Conservation (phyloP, 768 basidiomycete genomes). For the Agaricus sinodeliciosus region DNA sequence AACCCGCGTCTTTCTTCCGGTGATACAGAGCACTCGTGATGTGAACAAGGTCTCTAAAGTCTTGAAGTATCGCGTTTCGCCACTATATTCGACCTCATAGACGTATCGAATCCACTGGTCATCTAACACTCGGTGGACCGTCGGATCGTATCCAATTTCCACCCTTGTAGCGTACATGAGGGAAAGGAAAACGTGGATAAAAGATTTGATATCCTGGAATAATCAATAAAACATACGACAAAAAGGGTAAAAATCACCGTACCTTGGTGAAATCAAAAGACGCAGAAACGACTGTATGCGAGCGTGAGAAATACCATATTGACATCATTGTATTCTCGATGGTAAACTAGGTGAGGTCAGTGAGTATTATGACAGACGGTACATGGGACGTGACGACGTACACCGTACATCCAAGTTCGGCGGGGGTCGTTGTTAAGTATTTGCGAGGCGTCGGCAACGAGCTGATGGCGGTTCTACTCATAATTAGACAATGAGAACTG, state of each 20-base stretch:
- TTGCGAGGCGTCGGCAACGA: background rate
- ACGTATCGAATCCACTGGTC: background rate
- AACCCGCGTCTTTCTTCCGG: constrained; percentile 10
- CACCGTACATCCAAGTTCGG: background rate
- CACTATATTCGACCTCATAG: background rate
- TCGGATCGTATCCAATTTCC: constrained; percentile 6
- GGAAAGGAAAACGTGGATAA: constrained; percentile 3
- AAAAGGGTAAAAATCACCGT: background rate
- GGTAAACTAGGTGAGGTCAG: background rate
- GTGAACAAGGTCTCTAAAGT: background rate
- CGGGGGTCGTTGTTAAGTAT: constrained; percentile 3
- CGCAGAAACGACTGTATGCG: background rate
- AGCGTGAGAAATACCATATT: constrained; percentile 3
- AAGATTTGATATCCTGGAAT: background rate
- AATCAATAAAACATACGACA: background rate
- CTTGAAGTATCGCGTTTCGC: background rate
- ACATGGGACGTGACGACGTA: background rate
- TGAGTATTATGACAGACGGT: background rate
- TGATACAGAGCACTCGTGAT: constrained; percentile 1
- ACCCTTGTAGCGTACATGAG: constrained; percentile 2
- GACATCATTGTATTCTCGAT: constrained; percentile 1
- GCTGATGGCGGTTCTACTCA: background rate
- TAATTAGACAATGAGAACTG: too few species aligned
- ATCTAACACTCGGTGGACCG: background rate
- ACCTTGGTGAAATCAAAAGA: constrained; percentile 1